Percentiles rank a stretch among this genome's conserved stretches.
Conservation (phyloP, 2,329 filamentous ascomycete genomes). For the Diaporthe ilicicola region DNA sequence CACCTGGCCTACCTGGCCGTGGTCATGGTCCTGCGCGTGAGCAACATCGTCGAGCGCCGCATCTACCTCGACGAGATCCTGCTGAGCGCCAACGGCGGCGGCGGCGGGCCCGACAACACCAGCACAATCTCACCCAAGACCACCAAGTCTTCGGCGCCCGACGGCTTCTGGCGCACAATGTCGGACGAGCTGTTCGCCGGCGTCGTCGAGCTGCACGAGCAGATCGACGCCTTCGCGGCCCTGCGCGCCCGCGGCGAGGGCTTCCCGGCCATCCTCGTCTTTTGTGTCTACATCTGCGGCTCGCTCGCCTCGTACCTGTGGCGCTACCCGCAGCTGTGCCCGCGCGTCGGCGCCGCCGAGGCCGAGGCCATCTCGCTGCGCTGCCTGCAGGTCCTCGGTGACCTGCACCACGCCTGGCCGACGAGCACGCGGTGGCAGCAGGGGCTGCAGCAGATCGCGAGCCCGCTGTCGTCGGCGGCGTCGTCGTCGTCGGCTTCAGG, state of each 20-base stretch:
- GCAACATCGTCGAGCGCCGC: slow-evolving; percentile 47
- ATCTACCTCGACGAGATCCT: slow-evolving; percentile 45
- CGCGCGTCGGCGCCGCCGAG: slow-evolving; percentile 35
- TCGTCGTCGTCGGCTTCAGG: slow-evolving; percentile 10
- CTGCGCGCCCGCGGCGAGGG: slow-evolving; percentile 42
- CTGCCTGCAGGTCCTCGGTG: slow-evolving; percentile 35
- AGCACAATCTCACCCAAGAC: slow-evolving; percentile 31
- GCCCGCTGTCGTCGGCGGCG: slow-evolving; percentile 25
- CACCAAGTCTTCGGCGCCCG: slow-evolving; percentile 31
- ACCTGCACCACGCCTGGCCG: slow-evolving; percentile 37
- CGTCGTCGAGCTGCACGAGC: slow-evolving; percentile 46
- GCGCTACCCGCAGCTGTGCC: slow-evolving; percentile 42
- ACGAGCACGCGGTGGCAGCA: slow-evolving; percentile 37
- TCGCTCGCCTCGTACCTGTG: slow-evolving; percentile 45
- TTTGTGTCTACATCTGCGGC: slow-evolving; percentile 51
- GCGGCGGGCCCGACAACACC: slow-evolving; percentile 17
- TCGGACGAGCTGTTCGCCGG: slow-evolving; percentile 46
- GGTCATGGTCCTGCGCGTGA: slow-evolving; percentile 47
- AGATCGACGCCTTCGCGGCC: slow-evolving; percentile 45
- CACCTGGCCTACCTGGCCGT: slow-evolving; percentile 47
- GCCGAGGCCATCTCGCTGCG: slow-evolving; percentile 39
- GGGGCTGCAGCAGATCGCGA: slow-evolving; percentile 35
- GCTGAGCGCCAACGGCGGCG: slow-evolving; percentile 28
- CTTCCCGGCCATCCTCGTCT: slow-evolving; percentile 48
- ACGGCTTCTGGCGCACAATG: slow-evolving; percentile 41